Base-by-base conservation (phyloP, 495 filamentous ascomycete genomes). In the Elasticomyces elasticus region DNA sequence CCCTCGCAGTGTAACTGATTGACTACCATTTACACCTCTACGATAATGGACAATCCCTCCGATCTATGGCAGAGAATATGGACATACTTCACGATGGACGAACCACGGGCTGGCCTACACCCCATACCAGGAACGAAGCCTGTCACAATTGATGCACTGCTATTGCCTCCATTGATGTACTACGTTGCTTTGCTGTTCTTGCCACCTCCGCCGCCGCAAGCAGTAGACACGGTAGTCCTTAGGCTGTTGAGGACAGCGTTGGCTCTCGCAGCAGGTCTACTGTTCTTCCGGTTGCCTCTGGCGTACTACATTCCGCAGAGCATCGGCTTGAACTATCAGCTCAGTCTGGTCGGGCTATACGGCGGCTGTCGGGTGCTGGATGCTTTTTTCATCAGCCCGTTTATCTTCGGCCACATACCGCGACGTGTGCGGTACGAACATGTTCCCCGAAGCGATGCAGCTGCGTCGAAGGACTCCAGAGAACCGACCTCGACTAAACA, bases 311-410 rank as follows among this genome's bases (percentile, higher is more conserved):
- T 55, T 11, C 53, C 53, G 11, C 53, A 55, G 33, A 49, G 44
- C 37, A 50, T 55, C 13, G 52, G 52, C 2, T 25, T 55, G 13
- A 55, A 55, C 33, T 55, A 55, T 25, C 53, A 55, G 38, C 45
- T 55, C 30, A 30, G 43, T 13, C 37, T 55, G 11, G 53, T 55
- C 10, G 53, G 53, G 17, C 15, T 55, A 5, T 55, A 55, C 25
- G 53, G 53, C 17, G 53, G 53, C 19, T 49, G 53, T 20, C 19
- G 53, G 20, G 53, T 55, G 1, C 20, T 55, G 24, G 53, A 55
- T 23, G 46, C 45, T 42, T 55, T 55, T 42, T 55, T 55, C 53
- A 55, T 55, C 22, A 49, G 53, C 15, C 53, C 53, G 17, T 17
- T 40, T 1, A 2, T 55, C 20, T 55, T 55, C 53, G 24, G 33